phyloP scores from a whole-genome alignment of 371 early-diverging fungal genomes.

The Syncephalis plumigaleata region DNA sequence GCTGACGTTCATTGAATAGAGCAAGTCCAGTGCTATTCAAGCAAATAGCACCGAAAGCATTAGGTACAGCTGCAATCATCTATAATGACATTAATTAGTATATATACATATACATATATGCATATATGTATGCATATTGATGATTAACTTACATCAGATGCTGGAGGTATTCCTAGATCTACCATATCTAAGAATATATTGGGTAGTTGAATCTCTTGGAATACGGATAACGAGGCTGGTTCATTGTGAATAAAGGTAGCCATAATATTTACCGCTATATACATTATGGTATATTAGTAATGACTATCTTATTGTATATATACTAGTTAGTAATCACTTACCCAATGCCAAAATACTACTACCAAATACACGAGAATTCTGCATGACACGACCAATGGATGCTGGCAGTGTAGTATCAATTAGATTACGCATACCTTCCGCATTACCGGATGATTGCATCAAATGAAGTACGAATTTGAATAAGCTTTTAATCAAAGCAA shows the following conservation, averaged over 20 bases:
- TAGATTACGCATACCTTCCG: conserved; percentile 81
- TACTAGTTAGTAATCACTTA: conserved; percentile 21
- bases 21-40: conserved; percentile 74
- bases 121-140: not conserved
- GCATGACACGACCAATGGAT: conserved; percentile 52
- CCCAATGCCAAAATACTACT: conserved; percentile 45
- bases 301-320: no score
- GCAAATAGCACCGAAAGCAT: conserved; percentile 91
- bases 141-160: conserved; percentile 33
- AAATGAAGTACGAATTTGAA: conserved; percentile 79
- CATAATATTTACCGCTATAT: conserved; percentile 68
- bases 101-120: conserved; percentile 1
- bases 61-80: conserved; percentile 55
- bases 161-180: conserved; percentile 39
- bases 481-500: conserved; percentile 64
- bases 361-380: conserved; percentile 55
- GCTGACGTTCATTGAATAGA: conserved; percentile 48
- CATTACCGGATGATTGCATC: conserved; percentile 80
- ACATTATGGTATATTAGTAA: not conserved
- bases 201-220: conserved; percentile 81
- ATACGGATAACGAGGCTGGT: conserved; percentile 75
- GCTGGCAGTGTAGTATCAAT: conserved; percentile 79
- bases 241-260: conserved; percentile 94
- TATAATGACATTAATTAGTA: not conserved
- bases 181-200: conserved; percentile 61